Evolutionary conservation across 441 rosid genomes (phyloP).

Genomic region (Gossypium schwendimanii): DNA sequence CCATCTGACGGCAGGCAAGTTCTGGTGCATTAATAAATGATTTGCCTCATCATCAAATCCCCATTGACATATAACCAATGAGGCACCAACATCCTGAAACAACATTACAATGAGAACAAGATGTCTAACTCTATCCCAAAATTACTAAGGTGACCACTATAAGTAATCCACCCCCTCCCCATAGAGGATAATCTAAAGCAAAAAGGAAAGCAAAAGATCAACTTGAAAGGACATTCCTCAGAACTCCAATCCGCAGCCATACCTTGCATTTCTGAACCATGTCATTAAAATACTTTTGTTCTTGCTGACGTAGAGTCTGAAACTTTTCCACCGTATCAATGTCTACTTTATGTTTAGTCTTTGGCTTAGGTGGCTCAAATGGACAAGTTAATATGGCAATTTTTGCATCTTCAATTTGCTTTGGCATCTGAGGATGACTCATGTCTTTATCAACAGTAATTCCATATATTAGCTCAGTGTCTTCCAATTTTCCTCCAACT

Average conservation of each 20-base stretch:
- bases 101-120: constrained; percentile 1
- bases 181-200: neutral
- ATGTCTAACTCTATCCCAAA: neutral
- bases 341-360: constrained; percentile 98
- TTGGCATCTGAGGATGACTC: constrained; percentile 99
- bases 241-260: neutral
- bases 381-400: constrained; percentile 97
- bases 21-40: constrained; percentile 86
- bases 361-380: constrained; percentile 97
- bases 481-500: constrained; percentile 91
- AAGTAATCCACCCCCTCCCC: neutral
- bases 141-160: neutral
- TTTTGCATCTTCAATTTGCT: constrained; percentile 80
- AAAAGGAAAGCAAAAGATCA: neutral
- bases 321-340: constrained; percentile 95
- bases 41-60: constrained; percentile 99
- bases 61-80: constrained; percentile 98
- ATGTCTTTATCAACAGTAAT: constrained; percentile 85
- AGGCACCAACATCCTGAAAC: constrained; percentile 90
- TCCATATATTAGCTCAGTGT: constrained; percentile 82
- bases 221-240: neutral
- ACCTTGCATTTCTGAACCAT: constrained; percentile 99
- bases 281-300: constrained; percentile 84
- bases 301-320: constrained; percentile 80
- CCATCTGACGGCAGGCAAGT: constrained; percentile 98